Percentiles rank a stretch among this genome's conserved stretches.
These are phyloP conservation scores for Argentina anserina DNA, from an alignment of 306 rosid genomes.

Conservation along the genomic window DNA sequence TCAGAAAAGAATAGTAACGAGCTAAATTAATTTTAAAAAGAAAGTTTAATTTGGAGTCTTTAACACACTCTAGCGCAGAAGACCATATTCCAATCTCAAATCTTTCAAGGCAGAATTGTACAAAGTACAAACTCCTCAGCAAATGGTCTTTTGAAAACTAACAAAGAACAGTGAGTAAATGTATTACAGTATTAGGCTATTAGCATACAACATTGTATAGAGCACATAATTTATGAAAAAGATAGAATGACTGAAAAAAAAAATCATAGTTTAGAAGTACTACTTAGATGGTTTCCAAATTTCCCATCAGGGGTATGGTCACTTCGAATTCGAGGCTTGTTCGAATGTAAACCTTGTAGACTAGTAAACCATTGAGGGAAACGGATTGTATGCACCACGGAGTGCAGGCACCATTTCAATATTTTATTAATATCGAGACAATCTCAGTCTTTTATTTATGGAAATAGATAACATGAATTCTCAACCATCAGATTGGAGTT, in stretches of 20 bases:
- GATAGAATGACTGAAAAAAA: background rate
- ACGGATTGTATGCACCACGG: no score
- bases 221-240: background rate
- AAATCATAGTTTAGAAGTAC: background rate
- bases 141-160: slow-evolving; percentile 27
- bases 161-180: background rate
- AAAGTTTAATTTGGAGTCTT: background rate
- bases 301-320: slow-evolving; percentile 10
- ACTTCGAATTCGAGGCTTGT: background rate
- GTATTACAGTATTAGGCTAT: no score
- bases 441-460: no score
- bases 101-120: slow-evolving; percentile 35
- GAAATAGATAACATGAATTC: no score
- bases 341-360: background rate
- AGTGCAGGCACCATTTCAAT: no score
- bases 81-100: slow-evolving; percentile 45
- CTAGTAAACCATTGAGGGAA: slow-evolving; percentile 19
- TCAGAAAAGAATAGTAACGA: background rate
- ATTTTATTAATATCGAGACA: no score
- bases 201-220: background rate
- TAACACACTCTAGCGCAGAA: slow-evolving; percentile 27
- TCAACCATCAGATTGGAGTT: no score
- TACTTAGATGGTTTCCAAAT: slow-evolving; percentile 11
- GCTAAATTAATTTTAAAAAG: background rate
- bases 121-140: slow-evolving; percentile 29